Conservation (phyloP, 768 basidiomycete genomes). For the Albatrellus ellisii region DNA sequence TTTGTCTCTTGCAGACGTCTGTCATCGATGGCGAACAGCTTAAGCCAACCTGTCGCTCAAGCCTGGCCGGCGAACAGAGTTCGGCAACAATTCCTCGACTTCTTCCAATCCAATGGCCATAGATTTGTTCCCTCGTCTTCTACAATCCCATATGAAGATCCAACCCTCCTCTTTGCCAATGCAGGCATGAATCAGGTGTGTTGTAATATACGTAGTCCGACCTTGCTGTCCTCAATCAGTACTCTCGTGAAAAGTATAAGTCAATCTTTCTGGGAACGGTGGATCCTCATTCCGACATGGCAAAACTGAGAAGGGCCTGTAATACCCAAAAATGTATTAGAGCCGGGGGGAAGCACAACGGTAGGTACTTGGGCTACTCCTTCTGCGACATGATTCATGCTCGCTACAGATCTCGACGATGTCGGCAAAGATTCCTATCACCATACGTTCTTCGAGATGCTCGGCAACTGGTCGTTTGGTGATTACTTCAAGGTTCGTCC, state of each 20-base stretch:
- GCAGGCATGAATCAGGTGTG: constrained; percentile 92
- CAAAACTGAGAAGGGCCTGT: constrained; percentile 85
- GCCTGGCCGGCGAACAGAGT: constrained; percentile 43
- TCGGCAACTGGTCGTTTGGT: constrained; percentile 99
- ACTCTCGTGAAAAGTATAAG: constrained; percentile 57
- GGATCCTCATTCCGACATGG: constrained; percentile 86
- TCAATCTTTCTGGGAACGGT: constrained; percentile 96
- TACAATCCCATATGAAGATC: constrained; percentile 95
- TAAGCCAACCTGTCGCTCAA: constrained; percentile 39
- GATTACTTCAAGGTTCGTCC: constrained; percentile 91
- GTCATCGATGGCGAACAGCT: not conserved
- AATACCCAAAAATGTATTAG: constrained; percentile 98
- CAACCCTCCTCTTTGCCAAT: constrained; percentile 94
- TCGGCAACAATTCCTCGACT: constrained; percentile 84
- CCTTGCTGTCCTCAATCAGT: not conserved
- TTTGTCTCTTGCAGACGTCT: too few species aligned
- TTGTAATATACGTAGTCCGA: not conserved
- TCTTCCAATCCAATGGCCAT: constrained; percentile 69
- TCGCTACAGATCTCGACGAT: constrained; percentile 78
- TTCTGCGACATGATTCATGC: constrained; percentile 1
- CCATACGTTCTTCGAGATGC: constrained; percentile 98
- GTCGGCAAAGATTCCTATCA: constrained; percentile 98
- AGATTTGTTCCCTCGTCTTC: constrained; percentile 84
- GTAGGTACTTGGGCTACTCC: constrained; percentile 25
- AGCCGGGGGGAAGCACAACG: constrained; percentile 98